Evolutionary conservation across 176 grass and related monocot genomes (phyloP).

Genomic region (Cenchrus fungigraminus): DNA sequence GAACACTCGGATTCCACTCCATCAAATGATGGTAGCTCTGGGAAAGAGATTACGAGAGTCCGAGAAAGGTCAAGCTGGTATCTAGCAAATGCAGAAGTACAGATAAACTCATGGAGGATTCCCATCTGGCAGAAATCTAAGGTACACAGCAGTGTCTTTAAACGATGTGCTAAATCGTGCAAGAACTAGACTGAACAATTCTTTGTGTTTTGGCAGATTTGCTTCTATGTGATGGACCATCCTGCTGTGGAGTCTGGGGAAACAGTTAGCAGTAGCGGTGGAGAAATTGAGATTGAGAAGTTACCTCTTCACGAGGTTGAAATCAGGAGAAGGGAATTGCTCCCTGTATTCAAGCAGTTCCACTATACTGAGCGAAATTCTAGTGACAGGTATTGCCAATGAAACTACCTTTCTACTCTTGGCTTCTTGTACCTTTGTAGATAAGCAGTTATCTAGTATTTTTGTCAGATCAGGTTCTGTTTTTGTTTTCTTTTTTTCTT

Average conservation of each 20-base stretch:
- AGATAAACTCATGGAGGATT: constrained; percentile 79
- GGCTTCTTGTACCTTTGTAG: constrained; percentile 8
- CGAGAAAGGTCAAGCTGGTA: constrained; percentile 85
- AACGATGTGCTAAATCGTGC: constrained; percentile 20
- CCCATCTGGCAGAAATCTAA: constrained; percentile 99
- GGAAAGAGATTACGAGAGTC: constrained; percentile 57
- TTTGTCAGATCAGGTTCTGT: neutral
- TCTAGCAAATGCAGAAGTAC: constrained; percentile 95
- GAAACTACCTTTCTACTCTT: constrained; percentile 14
- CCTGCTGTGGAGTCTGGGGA: constrained; percentile 43
- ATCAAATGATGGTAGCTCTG: constrained; percentile 57
- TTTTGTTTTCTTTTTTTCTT: neutral
- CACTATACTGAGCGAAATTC: constrained; percentile 63
- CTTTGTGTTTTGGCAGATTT: constrained; percentile 74
- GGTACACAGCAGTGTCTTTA: constrained; percentile 52
- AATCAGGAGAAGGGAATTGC: constrained; percentile 78
- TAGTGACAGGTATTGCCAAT: constrained; percentile 64
- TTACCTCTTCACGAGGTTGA: constrained; percentile 77
- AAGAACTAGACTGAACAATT: constrained; percentile 30
- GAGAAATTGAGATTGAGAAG: constrained; percentile 96
- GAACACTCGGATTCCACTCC: constrained; percentile 53
- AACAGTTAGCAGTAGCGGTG: constrained; percentile 44
- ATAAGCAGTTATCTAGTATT: constrained; percentile 4
- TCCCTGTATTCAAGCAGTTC: constrained; percentile 97
- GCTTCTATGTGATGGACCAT: constrained; percentile 81